Evolutionary conservation across 768 basidiomycete genomes (phyloP).

Genomic region (Gloeopeniophorella convolvens): DNA sequence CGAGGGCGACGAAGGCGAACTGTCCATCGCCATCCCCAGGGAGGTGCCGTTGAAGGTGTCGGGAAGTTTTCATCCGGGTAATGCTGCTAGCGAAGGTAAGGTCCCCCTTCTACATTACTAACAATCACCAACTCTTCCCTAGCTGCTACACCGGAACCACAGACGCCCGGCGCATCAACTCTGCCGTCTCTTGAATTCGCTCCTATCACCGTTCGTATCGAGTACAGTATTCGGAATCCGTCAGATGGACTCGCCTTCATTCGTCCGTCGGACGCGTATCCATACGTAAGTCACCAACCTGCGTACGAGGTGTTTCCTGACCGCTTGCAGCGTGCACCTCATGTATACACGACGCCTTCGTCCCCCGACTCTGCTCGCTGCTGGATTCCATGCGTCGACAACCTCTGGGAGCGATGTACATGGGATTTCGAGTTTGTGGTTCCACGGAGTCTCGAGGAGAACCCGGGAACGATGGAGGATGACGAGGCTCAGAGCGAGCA

Average conservation of each 20-base stretch:
- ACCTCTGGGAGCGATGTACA: slow-evolving; percentile 91
- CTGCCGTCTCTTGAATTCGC: slow-evolving; percentile 43
- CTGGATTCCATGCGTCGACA: slow-evolving; percentile 98
- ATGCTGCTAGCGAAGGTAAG: slow-evolving; percentile 52
- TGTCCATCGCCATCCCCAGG: slow-evolving; percentile 81
- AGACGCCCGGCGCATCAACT: slow-evolving; percentile 46
- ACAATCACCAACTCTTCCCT: background rate
- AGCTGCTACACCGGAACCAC: slow-evolving; percentile 80
- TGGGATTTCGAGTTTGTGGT: slow-evolving; percentile 99
- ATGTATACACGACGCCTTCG: slow-evolving; percentile 84
- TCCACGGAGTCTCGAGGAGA: slow-evolving; percentile 71
- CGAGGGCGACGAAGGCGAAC: slow-evolving; percentile 90
- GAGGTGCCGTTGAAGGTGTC: slow-evolving; percentile 63
- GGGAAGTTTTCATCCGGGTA: slow-evolving; percentile 38
- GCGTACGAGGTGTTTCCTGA: background rate
- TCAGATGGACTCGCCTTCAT: slow-evolving; percentile 84
- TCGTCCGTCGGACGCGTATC: slow-evolving; percentile 72
- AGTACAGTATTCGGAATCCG: slow-evolving; percentile 77
- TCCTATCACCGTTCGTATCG: slow-evolving; percentile 69
- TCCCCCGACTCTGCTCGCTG: slow-evolving; percentile 89
- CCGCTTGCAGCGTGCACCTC: slow-evolving; percentile 73
- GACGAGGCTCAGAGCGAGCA: slow-evolving; percentile 49
- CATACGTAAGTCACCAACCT: slow-evolving; percentile 54
- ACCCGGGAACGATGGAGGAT: slow-evolving; percentile 39
- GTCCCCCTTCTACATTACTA: slow-evolving; percentile 4